phyloP scores from a whole-genome alignment of 148 eudicot genomes.

The Vaccinium macrocarpon region DNA sequence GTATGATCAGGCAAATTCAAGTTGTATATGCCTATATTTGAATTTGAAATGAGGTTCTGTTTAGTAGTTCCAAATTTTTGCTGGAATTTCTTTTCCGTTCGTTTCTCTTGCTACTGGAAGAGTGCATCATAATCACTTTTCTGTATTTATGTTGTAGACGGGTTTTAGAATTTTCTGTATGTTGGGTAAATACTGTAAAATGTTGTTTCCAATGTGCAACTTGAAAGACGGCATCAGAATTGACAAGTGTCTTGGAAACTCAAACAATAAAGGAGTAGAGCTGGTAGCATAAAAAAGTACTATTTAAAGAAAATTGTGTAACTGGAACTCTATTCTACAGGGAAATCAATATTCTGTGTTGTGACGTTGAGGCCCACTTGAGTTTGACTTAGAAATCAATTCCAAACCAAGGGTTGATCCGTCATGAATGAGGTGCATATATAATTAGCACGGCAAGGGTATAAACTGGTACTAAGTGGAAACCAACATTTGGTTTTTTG shows the following conservation, averaged over 20 bases:
- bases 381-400: neutral
- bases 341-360: neutral
- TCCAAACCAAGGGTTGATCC: too few relatives aligned
- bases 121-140: neutral
- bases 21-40: neutral
- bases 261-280: neutral
- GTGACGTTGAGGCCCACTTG: neutral
- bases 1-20: neutral
- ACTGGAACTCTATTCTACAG: neutral
- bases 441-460: neutral
- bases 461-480: neutral
- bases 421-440: neutral
- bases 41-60: neutral
- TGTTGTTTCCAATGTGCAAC: neutral
- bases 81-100: neutral
- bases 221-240: neutral
- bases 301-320: neutral
- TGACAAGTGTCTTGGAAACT: neutral
- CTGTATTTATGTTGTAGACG: neutral
- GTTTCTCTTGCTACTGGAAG: too few relatives aligned
- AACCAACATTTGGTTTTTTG: neutral
- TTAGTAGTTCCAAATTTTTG: neutral
- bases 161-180: neutral
- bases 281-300: neutral
- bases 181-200: too few relatives aligned